Base-by-base conservation (phyloP, 768 basidiomycete genomes). In the Phylloporus sp. region DNA sequence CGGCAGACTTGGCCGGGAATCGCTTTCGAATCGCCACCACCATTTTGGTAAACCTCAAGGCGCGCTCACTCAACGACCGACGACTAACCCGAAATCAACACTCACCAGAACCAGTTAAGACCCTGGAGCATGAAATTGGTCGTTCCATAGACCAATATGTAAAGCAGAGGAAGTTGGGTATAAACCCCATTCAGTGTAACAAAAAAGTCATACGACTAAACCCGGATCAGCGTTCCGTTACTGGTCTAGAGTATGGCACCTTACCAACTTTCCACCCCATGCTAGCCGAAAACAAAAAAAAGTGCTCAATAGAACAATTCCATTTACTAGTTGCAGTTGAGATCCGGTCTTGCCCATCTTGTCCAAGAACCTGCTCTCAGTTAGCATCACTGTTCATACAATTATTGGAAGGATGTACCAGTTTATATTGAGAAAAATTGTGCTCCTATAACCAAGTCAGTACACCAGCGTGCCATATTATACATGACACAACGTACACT, bases 401-500 rank as follows among this genome's bases (percentile, higher is more conserved):
- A 18, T 10, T 34, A 24, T 29, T 8, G 9, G 18, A 13, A 27
- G 18, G 47, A 65, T 74, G 54, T 58, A 91, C 91, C 91, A 93
- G 56, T 94, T 90, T 49, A 89, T 81, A 60, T 95, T 88, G 55
- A 95, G 73, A 70, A 95, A 92, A 52, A 92, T 80, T 0, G 92
- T 95, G 72, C 85, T 88, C 71, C 83, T 85, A 53, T 16, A 39
- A 29, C 31, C 38, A 41, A 6, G 18, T 59, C 29, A 59, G 52
- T 32, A 49, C 27, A 28, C 16, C 38, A 10, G 58, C 13, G 22
- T 29, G 26, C 12, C 9, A 39, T 11, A 38, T 16, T 10, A 27
- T 23, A 42, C 20, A 20, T 32, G n/a, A 10, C 12, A 36, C 39
- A 32, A 71, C 81, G 47, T 68, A 86, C 76, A 81, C 73, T 70